These are phyloP conservation scores for Umbilicus rupestris DNA, from an alignment of 164 flowering plant species.

Conservation along the genomic window DNA sequence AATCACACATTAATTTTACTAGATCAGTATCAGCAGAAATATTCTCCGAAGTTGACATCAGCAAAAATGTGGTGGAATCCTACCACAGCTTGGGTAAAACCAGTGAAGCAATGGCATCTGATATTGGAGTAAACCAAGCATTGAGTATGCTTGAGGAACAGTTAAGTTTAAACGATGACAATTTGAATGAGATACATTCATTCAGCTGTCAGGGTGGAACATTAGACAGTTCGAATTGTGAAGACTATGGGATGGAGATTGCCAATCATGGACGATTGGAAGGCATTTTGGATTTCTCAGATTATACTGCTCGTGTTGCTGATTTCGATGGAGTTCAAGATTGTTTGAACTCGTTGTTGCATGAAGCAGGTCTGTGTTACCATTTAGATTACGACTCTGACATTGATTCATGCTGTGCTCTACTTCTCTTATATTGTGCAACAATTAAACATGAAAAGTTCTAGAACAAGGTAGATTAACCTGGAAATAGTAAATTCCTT, in stretches of 20 bases:
- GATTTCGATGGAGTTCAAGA: conserved; percentile 17
- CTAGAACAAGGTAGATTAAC: no score
- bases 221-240: conserved; percentile 21
- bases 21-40: conserved; percentile 64
- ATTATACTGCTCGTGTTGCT: conserved; percentile 13
- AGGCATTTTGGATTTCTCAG: no score
- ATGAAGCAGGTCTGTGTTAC: conserved; percentile 27
- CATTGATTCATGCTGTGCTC: neutral
- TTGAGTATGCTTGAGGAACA: conserved; percentile 62
- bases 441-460: no score
- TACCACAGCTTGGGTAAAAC: conserved; percentile 2
- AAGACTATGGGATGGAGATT: conserved; percentile 16
- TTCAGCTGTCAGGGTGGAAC: conserved; percentile 21
- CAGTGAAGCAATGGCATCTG: conserved; percentile 11
- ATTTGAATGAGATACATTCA: conserved; percentile 25
- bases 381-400: neutral
- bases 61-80: conserved; percentile 20
- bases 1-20: conserved; percentile 25
- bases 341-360: conserved; percentile 12
- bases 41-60: conserved; percentile 30
- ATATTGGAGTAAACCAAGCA: conserved; percentile 42
- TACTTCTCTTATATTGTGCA: no score
- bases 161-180: conserved; percentile 70
- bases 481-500: no score
- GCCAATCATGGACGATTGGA: neutral